These are phyloP conservation scores for Globisporangium splendens DNA, from an alignment of 352 stramenopile genomes.

Conservation along the genomic window DNA sequence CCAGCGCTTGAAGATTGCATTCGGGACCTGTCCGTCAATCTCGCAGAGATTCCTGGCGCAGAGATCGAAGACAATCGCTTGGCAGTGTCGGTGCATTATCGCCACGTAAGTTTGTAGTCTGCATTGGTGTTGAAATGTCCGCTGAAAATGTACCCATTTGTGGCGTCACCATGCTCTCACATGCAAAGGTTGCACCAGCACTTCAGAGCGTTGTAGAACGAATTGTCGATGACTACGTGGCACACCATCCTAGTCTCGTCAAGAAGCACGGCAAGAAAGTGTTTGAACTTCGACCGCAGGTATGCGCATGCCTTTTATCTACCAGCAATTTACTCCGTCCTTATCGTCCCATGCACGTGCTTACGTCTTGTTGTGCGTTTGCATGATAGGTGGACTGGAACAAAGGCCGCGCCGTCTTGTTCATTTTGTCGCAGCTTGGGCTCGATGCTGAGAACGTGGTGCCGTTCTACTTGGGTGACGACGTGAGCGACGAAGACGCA, in stretches of 20 bases:
- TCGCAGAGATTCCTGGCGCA: conserved; percentile 39
- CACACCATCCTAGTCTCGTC: conserved; percentile 34
- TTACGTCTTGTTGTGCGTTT: no score
- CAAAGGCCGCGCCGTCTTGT: conserved; percentile 77
- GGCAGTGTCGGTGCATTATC: conserved; percentile 77
- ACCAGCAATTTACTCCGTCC: no score
- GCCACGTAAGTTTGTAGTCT: conserved; percentile 34
- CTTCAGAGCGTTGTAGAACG: conserved; percentile 65
- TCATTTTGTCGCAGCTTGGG: conserved; percentile 47
- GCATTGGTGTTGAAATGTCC: neutral
- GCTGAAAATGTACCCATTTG: conserved; percentile 1
- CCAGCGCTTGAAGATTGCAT: conserved; percentile 43
- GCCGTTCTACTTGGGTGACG: conserved; percentile 81
- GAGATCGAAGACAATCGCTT: conserved; percentile 81
- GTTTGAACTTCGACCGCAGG: conserved; percentile 68
- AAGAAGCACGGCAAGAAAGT: conserved; percentile 80
- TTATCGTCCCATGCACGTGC: no score
- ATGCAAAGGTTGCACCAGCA: conserved; percentile 35
- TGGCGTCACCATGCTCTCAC: no score
- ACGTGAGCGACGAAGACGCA: conserved; percentile 66
- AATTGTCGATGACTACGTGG: conserved; percentile 85
- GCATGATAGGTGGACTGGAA: conserved; percentile 43
- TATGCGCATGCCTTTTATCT: conserved; percentile 8
- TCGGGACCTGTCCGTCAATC: conserved; percentile 27
- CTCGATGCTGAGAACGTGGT: conserved; percentile 63